A percentile compares a stretch with the other conserved stretches of the same genome.
Conservation (phyloP, 129 eudicot genomes). For the Tagetes patula region DNA sequence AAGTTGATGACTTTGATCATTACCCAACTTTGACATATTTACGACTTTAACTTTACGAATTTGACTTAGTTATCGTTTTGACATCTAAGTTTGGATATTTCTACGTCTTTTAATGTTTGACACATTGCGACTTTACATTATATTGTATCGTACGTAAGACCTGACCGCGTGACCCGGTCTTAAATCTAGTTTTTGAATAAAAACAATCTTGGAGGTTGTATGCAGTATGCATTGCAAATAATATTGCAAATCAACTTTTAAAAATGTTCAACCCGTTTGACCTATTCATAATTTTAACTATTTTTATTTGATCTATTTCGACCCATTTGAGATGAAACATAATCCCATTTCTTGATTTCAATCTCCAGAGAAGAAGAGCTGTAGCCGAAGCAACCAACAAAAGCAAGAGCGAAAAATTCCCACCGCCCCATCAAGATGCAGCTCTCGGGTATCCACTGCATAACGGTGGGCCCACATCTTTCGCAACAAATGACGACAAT, state of each 20-base stretch:
- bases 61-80: no score
- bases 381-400: conserved; percentile 49
- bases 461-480: conserved; percentile 47
- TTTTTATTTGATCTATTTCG: neutral
- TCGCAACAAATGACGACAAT: conserved; percentile 35
- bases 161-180: no score
- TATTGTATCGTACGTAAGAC: no score
- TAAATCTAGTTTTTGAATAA: neutral
- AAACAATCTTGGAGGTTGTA: neutral
- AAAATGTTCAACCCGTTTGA: neutral
- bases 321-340: neutral
- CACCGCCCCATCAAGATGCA: conserved; percentile 84
- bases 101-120: no score
- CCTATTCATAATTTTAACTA: neutral
- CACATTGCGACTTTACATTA: no score
- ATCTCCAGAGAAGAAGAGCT: conserved; percentile 57
- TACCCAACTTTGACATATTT: no score
- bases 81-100: no score
- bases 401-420: conserved; percentile 83
- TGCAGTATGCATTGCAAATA: neutral
- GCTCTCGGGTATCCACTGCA: conserved; percentile 58
- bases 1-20: no score
- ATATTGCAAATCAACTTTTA: neutral
- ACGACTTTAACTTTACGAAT: no score
- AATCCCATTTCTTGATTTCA: conserved; percentile 8